phyloP scores from a whole-genome alignment of 495 filamentous ascomycete genomes.

The Aspergillus asperescens region DNA sequence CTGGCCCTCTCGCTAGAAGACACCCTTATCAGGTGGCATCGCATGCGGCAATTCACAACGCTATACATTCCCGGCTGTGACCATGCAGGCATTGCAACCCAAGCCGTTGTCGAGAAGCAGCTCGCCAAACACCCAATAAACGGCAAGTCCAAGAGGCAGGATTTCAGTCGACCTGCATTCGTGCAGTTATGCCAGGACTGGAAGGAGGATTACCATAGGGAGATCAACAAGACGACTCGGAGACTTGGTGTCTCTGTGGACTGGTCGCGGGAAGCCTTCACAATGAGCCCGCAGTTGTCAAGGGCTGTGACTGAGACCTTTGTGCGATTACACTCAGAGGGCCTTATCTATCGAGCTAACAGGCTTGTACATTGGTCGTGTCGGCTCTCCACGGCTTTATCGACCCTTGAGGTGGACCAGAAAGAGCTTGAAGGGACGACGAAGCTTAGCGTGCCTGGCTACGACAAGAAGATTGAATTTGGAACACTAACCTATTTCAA shows the following conservation, averaged over 20 bases:
- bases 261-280: conserved; percentile 66
- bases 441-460: conserved; percentile 58
- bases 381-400: conserved; percentile 62
- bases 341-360: conserved; percentile 69
- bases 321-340: conserved; percentile 65
- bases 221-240: conserved; percentile 54
- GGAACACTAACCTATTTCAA: conserved; percentile 65
- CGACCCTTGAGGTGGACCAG: conserved; percentile 70
- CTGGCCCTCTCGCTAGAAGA: conserved; percentile 65
- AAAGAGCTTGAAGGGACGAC: conserved; percentile 66
- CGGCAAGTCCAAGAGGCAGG: conserved; percentile 58
- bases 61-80: conserved; percentile 70
- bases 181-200: conserved; percentile 60
- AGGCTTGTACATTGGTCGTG: conserved; percentile 77
- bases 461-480: conserved; percentile 65
- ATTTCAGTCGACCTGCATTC: conserved; percentile 59
- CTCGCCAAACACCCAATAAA: conserved; percentile 64
- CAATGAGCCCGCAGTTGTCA: conserved; percentile 62
- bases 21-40: conserved; percentile 65
- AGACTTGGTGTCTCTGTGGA: conserved; percentile 60
- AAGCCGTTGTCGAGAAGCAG: conserved; percentile 73
- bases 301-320: conserved; percentile 69
- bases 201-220: conserved; percentile 63
- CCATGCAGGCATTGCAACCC: conserved; percentile 72
- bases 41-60: conserved; percentile 60